Conservation (phyloP, 108 stramenopile genomes). For the Craspedostauros australis region DNA sequence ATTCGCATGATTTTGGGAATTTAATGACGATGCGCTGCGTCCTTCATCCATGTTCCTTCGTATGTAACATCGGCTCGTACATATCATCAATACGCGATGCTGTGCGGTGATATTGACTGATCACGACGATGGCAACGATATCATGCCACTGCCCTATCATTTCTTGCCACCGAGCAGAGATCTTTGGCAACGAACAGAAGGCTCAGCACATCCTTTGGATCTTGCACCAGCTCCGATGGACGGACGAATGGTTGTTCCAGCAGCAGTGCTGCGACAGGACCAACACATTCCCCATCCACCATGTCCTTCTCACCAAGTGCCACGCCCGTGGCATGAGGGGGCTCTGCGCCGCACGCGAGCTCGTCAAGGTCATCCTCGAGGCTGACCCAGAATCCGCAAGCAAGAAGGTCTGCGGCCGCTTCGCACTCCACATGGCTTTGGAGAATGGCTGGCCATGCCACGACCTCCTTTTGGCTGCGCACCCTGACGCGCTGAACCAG, state of each 20-base stretch:
- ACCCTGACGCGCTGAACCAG: slow-evolving; percentile 18
- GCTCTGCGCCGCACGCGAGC: slow-evolving; percentile 37
- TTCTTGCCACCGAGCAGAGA: no score
- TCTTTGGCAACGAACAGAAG: slow-evolving; percentile 1
- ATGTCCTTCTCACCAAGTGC: slow-evolving; percentile 36
- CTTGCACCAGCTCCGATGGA: slow-evolving; percentile 9
- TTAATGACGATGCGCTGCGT: no score
- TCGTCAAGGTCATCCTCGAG: slow-evolving; percentile 25
- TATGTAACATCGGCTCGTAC: no score
- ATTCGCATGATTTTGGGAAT: no score
- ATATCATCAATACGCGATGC: no score
- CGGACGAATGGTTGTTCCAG: slow-evolving; percentile 11
- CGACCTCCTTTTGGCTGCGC: slow-evolving; percentile 25
- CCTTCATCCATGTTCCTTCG: no score
- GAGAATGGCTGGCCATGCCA: slow-evolving; percentile 66
- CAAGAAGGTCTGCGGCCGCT: slow-evolving; percentile 22
- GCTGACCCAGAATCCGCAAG: slow-evolving; percentile 9
- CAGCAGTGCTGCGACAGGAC: slow-evolving; percentile 19
- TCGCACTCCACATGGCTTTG: slow-evolving; percentile 46
- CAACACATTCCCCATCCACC: slow-evolving; percentile 40
- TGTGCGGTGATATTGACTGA: no score
- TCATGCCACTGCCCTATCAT: no score
- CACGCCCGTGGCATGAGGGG: slow-evolving; percentile 31
- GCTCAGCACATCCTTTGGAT: slow-evolving; percentile 12
- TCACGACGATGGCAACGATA: no score